Percentiles rank a stretch among this genome's conserved stretches.
Evolutionary conservation across 495 filamentous ascomycete species (phyloP).

Genomic region (Antarctomyces pellizariae): DNA sequence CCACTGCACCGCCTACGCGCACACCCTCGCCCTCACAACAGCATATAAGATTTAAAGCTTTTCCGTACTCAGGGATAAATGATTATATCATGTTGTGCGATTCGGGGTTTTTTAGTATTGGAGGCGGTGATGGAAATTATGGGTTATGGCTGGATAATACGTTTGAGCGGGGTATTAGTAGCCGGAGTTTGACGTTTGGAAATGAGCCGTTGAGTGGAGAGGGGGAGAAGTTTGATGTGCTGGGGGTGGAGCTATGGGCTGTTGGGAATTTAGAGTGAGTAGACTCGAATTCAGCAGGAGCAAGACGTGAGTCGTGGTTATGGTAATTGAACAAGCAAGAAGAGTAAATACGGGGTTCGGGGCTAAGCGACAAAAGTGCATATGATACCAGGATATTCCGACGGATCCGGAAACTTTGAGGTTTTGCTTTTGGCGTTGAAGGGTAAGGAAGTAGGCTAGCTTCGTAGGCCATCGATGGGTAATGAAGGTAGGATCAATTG

Average conservation of each 20-base stretch:
- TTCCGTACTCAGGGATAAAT: constrained; percentile 86
- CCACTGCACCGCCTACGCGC: constrained; percentile 5
- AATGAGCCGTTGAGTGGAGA: constrained; percentile 93
- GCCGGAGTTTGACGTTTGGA: constrained; percentile 68
- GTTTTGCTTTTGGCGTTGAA: too few relatives aligned
- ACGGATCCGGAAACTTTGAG: too few relatives aligned
- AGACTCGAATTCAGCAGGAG: too few relatives aligned
- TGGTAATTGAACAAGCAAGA: too few relatives aligned
- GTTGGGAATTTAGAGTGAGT: constrained; percentile 30
- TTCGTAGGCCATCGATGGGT: too few relatives aligned
- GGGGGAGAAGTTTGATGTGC: constrained; percentile 74
- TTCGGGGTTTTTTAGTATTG: constrained; percentile 58
- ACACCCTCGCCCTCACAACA: constrained; percentile 12
- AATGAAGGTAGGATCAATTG: too few relatives aligned
- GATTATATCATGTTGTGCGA: constrained; percentile 95
- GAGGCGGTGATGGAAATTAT: constrained; percentile 68
- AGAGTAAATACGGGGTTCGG: too few relatives aligned
- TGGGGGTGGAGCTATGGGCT: constrained; percentile 86
- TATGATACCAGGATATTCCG: too few relatives aligned
- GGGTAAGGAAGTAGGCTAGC: too few relatives aligned
- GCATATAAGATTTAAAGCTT: constrained; percentile 77
- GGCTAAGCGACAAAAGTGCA: too few relatives aligned
- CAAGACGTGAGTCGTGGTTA: too few relatives aligned
- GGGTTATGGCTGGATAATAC: constrained; percentile 81
- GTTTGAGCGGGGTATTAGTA: constrained; percentile 69